Percentiles rank a stretch among this genome's conserved stretches.
Evolutionary conservation across 768 basidiomycete species (phyloP).

Genomic region (Gelatoporia subvermispora): DNA sequence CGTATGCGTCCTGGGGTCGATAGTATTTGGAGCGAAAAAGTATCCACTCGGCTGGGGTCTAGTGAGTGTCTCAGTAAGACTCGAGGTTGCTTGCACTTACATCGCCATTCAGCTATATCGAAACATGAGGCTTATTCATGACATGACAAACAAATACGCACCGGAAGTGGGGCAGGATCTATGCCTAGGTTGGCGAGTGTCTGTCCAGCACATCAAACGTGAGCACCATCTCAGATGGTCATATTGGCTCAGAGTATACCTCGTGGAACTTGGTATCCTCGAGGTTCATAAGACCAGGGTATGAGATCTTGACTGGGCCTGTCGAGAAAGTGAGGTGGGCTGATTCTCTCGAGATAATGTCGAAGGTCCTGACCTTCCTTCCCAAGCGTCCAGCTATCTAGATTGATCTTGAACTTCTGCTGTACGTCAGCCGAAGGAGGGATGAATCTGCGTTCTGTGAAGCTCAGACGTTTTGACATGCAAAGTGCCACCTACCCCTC

Average conservation of each 20-base stretch:
- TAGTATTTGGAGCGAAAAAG: constrained; percentile 11
- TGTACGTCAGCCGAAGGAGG: constrained; percentile 7
- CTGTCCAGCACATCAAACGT: neutral
- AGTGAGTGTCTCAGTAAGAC: neutral
- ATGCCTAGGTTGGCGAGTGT: constrained; percentile 14
- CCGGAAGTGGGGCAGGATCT: constrained; percentile 8
- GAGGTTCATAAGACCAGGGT: constrained; percentile 11
- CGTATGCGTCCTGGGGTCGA: constrained; percentile 12
- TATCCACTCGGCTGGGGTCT: constrained; percentile 11
- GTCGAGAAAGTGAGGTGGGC: neutral
- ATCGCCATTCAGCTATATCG: constrained; percentile 15
- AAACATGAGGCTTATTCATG: neutral
- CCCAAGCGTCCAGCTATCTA: constrained; percentile 15
- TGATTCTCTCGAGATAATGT: too few relatives aligned
- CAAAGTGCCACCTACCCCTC: constrained; percentile 14
- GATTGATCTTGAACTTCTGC: constrained; percentile 7
- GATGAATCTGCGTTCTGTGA: constrained; percentile 6
- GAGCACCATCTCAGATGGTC: neutral
- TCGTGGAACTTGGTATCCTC: constrained; percentile 14
- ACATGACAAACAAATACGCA: neutral
- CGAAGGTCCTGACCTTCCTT: constrained; percentile 10
- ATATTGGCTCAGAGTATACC: constrained; percentile 1
- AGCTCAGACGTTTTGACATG: neutral
- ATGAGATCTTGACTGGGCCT: constrained; percentile 16
- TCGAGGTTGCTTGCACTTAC: constrained; percentile 5